Evolutionary conservation across 2,329 filamentous ascomycete genomes (phyloP), one percentile per base, ranked within the genome.

Genomic region (Emmonsiellopsis sp.): DNA sequence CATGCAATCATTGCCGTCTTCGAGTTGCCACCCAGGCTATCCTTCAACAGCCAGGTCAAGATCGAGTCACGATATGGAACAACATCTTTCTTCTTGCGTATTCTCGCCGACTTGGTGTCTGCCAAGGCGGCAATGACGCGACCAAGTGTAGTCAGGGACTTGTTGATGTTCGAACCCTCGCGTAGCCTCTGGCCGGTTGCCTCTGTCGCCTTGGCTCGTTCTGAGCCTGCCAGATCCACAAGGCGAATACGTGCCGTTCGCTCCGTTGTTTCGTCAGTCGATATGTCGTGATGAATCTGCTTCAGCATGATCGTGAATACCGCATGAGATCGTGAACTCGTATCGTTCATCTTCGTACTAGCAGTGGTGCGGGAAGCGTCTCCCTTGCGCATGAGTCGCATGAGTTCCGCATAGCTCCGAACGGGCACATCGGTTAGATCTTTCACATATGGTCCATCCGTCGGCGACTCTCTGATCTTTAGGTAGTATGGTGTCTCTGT

Each of bases 1-100:
- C 93, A 97, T 7, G 93, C 93, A 63, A 98, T 96, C 93, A 98
- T 98, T 57, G 93, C 93, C 8, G 93, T 98, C 73, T 97, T 98
- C 65, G 86, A 92, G 78, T 98, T 98, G 53, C 93, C 93, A 10
- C 93, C 93, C 0, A 98, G 78, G 1, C 88, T 94, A 70, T 98
- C 93, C 69, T 97, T 97, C 59, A 98, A 79, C 3, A 98, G 79
- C 92, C 92, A 86, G 9, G 83, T 86, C 34, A 86, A 71, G 43
- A 86, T 83, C 1, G 89, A 95, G 71, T 98, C 93, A 59, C 93
- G 85, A 70, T 96, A 98, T 5, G 93, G 93, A 2, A 98, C 86
- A 6, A 90, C 82, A 31, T 91, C 82, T 58, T 80, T 81, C 59
- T 81, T 81, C 65, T 87, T 87, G 54, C 79, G 75, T 6, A 65